phyloP scores from a whole-genome alignment of 2,329 filamentous ascomycete genomes.

The Venturia carpophila region DNA sequence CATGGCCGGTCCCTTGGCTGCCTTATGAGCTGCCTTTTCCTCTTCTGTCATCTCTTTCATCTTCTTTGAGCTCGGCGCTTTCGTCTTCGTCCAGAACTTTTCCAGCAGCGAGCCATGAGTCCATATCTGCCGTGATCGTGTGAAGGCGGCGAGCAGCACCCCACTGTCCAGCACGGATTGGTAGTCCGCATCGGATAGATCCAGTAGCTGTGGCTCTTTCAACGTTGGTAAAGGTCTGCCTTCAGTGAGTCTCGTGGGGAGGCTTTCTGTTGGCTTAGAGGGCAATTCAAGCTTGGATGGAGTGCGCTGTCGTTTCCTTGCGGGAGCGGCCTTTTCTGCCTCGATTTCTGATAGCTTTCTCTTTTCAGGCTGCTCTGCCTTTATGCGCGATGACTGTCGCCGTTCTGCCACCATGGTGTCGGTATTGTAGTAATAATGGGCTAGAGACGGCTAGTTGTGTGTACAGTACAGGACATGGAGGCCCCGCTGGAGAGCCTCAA shows the following conservation, averaged over 20 bases:
- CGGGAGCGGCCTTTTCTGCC: conserved; percentile 2
- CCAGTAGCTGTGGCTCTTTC: background rate
- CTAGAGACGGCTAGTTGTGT: background rate
- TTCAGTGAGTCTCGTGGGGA: conserved; percentile 17
- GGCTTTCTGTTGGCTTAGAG: background rate
- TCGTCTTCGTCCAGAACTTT: conserved; percentile 68
- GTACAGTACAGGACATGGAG: background rate
- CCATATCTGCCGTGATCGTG: conserved; percentile 46
- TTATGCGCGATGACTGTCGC: conserved; percentile 16
- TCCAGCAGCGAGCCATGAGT: conserved; percentile 62
- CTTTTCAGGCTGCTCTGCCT: conserved; percentile 15
- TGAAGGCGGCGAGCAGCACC: conserved; percentile 18
- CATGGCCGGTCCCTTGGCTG: conserved; percentile 58
- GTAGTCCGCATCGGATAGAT: conserved; percentile 18
- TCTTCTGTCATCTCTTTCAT: conserved; percentile 49
- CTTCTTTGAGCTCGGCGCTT: conserved; percentile 33
- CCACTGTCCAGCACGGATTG: conserved; percentile 19
- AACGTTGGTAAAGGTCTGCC: conserved; percentile 17
- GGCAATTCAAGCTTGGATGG: background rate
- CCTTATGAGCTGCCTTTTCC: conserved; percentile 20
- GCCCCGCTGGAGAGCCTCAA: background rate
- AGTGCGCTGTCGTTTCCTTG: background rate
- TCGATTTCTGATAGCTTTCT: conserved; percentile 11
- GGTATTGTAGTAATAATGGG: background rate
- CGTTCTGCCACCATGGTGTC: conserved; percentile 10